phyloP scores from a whole-genome alignment of 257 asterid genomes.

The Scutellaria minor region DNA sequence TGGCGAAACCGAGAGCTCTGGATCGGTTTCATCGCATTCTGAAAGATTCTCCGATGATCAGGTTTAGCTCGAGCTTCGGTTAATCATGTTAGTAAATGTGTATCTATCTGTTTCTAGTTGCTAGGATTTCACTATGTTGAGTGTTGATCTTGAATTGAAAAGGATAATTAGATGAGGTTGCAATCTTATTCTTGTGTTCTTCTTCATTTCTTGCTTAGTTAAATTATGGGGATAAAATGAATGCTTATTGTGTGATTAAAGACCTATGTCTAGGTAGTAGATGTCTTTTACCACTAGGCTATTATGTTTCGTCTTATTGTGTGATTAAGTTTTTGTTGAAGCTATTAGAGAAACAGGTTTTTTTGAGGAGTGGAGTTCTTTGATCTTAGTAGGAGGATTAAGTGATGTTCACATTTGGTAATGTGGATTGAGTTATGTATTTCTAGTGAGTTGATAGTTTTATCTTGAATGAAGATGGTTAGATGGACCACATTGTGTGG shows the following conservation, averaged over 20 bases:
- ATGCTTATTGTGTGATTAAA: no score
- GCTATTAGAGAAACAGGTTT: no score
- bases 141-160: conserved; percentile 2
- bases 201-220: no score
- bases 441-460: not conserved
- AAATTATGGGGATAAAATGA: no score
- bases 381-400: no score
- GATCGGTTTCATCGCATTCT: conserved; percentile 77
- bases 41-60: conserved; percentile 93
- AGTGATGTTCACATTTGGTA: no score
- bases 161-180: conserved; percentile 9
- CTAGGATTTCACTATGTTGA: not conserved
- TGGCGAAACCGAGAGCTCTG: conserved; percentile 93
- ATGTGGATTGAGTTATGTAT: not conserved
- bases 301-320: no score
- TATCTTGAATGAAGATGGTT: conserved; percentile 25
- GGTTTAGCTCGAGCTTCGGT: conserved; percentile 43
- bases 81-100: not conserved
- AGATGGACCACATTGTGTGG: conserved; percentile 61
- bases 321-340: no score
- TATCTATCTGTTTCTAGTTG: not conserved
- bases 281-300: no score
- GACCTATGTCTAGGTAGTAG: no score
- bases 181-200: not conserved
- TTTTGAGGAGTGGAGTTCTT: no score